Base-by-base conservation (phyloP, 1,284 basidiomycete genomes). In the Trichosporon faecale region DNA sequence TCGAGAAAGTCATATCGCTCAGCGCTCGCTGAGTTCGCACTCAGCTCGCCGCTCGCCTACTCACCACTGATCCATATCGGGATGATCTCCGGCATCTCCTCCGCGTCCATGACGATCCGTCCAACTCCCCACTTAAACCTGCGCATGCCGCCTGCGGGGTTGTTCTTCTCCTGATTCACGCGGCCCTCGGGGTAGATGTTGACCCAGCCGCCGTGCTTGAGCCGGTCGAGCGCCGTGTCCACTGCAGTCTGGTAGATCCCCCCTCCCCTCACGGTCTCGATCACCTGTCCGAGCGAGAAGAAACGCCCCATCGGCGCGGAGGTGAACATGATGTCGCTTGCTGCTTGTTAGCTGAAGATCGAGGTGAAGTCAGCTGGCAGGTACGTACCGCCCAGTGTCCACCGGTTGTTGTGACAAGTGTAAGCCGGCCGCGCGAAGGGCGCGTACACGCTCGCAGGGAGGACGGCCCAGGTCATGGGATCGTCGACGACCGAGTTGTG, bases 91-190 rank as follows among this genome's bases (percentile, higher is more conserved):
- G 96, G 95, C 65, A 88, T 88, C 46, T 85, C 81, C 23, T 86
- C 82, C 0, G 90, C 85, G 77, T 95, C 92, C 89, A 94, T 93
- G 63, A 96, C 80, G 64, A 96, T 91, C 16, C 93, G 88, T 40
- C 91, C 91, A 49, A 98, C 86, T 69, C 96, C 97, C 97, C 96
- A 99, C 85, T 97, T 97, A 84, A 99, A 98, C 61, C 93, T 86
- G 6, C 90, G 86, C 71, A 98, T 81, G 55, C 86, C 84, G 9
- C 86, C 83, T 18, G 84, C 76, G 1, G 85, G 85, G 77, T 91
- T 89, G 9, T 86, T 84, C 25, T 86, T 79, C 29, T 89, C 86
- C 79, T 94, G 95, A 78, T 94, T 92, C 61, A 98, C 89, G 75
- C 91, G 92, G 25, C 96, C 95, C 83, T 99, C 97, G 0, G 94